Percentiles rank a stretch among this genome's conserved stretches.
Conservation (phyloP, 1,284 basidiomycete genomes). For the Trametes hirsuta region DNA sequence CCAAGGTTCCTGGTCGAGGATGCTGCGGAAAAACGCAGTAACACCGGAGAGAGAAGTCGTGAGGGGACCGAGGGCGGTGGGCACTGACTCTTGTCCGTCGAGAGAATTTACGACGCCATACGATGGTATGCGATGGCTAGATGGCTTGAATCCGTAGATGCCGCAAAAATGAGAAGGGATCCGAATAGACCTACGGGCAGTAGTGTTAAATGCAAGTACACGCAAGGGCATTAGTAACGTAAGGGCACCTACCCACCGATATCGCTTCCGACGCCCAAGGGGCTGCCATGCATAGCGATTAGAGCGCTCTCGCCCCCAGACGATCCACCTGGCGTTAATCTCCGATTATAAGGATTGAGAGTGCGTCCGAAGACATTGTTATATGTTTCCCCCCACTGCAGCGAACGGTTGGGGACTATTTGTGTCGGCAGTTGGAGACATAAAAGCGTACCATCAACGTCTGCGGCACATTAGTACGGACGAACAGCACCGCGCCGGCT, state of each 20-base stretch:
- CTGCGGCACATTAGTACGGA: slow-evolving; percentile 74
- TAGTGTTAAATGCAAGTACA: not conserved
- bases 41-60: slow-evolving; percentile 26
- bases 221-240: not conserved
- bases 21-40: slow-evolving; percentile 21
- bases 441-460: slow-evolving; percentile 42
- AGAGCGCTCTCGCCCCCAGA: slow-evolving; percentile 66
- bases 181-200: slow-evolving; percentile 41
- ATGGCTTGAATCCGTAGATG: slow-evolving; percentile 79
- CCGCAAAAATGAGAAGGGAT: slow-evolving; percentile 85
- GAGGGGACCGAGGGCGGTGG: slow-evolving; percentile 25
- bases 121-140: slow-evolving; percentile 24
- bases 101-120: slow-evolving; percentile 28
- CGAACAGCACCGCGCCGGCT: slow-evolving; percentile 69
- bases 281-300: slow-evolving; percentile 57
- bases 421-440: not conserved
- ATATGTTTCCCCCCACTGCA: slow-evolving; percentile 63
- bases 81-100: slow-evolving; percentile 28
- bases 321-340: slow-evolving; percentile 58
- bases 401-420: slow-evolving; percentile 1
- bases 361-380: slow-evolving; percentile 74
- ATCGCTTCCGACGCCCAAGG: slow-evolving; percentile 71
- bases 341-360: slow-evolving; percentile 60
- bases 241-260: slow-evolving; percentile 55
- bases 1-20: slow-evolving; percentile 27